These are phyloP conservation scores for Polymyxa betae DNA, from an alignment of 208 protist species.

Conservation along the genomic window DNA sequence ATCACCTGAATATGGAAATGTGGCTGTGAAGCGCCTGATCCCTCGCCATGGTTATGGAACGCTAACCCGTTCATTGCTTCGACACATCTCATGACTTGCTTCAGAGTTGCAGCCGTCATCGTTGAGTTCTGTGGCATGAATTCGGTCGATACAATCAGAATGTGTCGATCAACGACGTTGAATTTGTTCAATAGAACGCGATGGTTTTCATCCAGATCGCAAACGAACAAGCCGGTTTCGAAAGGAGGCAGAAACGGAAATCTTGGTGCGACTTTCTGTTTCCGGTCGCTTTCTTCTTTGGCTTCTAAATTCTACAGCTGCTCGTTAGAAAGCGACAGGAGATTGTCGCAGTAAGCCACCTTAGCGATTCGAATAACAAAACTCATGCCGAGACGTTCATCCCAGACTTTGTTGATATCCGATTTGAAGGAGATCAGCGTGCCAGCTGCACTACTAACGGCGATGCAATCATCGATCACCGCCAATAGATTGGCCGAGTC, in stretches of 20 bases:
- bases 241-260: conserved; percentile 51
- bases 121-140: conserved; percentile 24
- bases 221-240: conserved; percentile 18
- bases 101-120: neutral
- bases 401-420: neutral
- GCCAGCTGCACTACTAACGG: neutral
- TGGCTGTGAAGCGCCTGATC: conserved; percentile 39
- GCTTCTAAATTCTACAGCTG: neutral
- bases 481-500: neutral
- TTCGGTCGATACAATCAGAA: conserved; percentile 39
- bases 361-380: neutral
- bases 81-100: neutral
- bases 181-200: conserved; percentile 52
- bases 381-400: neutral
- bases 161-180: conserved; percentile 20
- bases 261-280: neutral
- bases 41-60: conserved; percentile 10
- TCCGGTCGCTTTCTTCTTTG: neutral
- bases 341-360: neutral
- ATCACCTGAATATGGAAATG: conserved; percentile 51
- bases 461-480: neutral
- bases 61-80: neutral
- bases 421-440: neutral
- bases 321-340: neutral
- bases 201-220: conserved; percentile 6